These are phyloP conservation scores for Dothistroma pini DNA, from an alignment of 2,329 filamentous ascomycete species.

Conservation along the genomic window DNA sequence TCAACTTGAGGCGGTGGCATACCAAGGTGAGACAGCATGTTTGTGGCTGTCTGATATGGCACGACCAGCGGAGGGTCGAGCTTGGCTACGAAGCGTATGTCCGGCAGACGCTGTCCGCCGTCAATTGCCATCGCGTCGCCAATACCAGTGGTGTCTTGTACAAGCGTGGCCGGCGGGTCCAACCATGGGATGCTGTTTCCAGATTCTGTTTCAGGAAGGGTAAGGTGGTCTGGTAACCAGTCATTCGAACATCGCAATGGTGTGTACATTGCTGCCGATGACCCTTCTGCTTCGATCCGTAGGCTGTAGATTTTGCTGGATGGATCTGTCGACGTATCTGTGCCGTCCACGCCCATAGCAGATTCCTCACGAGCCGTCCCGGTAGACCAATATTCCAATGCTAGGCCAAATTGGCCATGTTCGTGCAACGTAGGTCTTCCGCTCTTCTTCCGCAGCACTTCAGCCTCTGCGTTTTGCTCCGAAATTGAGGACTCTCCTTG, in stretches of 20 bases:
- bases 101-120: constrained; percentile 54
- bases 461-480: constrained; percentile 37
- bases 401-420: constrained; percentile 63
- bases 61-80: constrained; percentile 72
- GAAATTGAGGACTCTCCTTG: constrained; percentile 37
- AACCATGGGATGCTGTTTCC: constrained; percentile 54
- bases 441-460: constrained; percentile 65
- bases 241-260: constrained; percentile 67
- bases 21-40: constrained; percentile 58
- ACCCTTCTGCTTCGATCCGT: constrained; percentile 60
- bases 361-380: constrained; percentile 35
- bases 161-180: constrained; percentile 63
- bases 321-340: not conserved
- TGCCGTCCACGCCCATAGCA: constrained; percentile 35
- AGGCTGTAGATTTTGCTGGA: constrained; percentile 58
- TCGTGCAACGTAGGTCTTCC: constrained; percentile 70
- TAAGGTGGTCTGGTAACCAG: constrained; percentile 70
- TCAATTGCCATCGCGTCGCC: constrained; percentile 54
- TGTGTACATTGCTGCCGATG: constrained; percentile 47
- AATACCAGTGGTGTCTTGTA: constrained; percentile 35
- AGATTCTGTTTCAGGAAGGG: constrained; percentile 62
- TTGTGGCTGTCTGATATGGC: constrained; percentile 60
- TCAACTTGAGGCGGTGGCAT: constrained; percentile 50
- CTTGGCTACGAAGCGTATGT: constrained; percentile 69
- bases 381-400: constrained; percentile 67